These are phyloP conservation scores for Talaromyces atroroseus DNA, from an alignment of 2,329 filamentous ascomycete genomes.

Conservation along the genomic window DNA sequence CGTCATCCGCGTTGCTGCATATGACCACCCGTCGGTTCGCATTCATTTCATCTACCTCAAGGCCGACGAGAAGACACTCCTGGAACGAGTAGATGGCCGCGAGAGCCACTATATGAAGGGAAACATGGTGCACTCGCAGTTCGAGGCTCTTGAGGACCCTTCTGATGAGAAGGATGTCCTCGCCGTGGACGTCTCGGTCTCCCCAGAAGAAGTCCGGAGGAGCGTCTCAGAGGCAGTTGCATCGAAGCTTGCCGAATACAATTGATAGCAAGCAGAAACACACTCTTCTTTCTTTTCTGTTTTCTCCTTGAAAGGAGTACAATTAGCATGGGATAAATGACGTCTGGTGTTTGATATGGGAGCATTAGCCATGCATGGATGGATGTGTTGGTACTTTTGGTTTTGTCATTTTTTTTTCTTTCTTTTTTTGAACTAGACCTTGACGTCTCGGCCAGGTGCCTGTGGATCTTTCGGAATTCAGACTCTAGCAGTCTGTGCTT, in stretches of 20 bases:
- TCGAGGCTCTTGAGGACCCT: constrained; percentile 80
- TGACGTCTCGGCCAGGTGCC: background rate
- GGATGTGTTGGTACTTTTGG: background rate
- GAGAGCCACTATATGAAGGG: constrained; percentile 93
- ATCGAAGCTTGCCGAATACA: constrained; percentile 47
- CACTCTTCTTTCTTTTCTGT: background rate
- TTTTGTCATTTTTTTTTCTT: background rate
- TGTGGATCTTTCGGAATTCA: background rate
- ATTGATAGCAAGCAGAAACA: constrained; percentile 10
- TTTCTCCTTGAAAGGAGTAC: background rate
- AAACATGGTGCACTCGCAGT: constrained; percentile 90
- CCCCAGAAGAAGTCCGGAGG: constrained; percentile 53
- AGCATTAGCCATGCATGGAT: background rate
- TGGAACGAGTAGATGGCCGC: constrained; percentile 67
- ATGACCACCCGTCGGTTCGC: constrained; percentile 65
- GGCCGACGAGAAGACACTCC: constrained; percentile 67
- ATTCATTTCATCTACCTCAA: constrained; percentile 92
- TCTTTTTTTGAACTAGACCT: background rate
- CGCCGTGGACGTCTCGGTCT: constrained; percentile 57
- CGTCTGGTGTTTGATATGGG: constrained; percentile 1
- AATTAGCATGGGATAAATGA: background rate
- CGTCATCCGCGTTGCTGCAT: constrained; percentile 74
- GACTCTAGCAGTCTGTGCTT: background rate
- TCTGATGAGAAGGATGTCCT: constrained; percentile 68
- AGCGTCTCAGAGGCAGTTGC: constrained; percentile 56